phyloP scores from a whole-genome alignment of 352 stramenopile genomes.

The Globisporangium parvum region DNA sequence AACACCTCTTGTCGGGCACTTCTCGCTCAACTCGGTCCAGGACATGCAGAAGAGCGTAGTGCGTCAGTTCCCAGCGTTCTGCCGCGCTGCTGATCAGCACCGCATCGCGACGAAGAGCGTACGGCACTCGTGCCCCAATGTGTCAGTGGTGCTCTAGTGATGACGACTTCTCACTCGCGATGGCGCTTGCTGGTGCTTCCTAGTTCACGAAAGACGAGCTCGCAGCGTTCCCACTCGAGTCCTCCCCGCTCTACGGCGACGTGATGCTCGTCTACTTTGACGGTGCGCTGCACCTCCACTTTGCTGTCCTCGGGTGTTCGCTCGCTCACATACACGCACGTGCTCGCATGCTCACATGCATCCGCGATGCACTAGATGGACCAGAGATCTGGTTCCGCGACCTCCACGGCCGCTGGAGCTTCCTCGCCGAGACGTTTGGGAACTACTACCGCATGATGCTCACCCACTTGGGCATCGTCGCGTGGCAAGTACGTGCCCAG shows the following conservation, averaged over 20 bases:
- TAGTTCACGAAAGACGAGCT: conserved; percentile 22
- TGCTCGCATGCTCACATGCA: not conserved
- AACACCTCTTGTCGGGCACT: conserved; percentile 53
- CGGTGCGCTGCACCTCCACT: conserved; percentile 2
- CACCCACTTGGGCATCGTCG: conserved; percentile 63
- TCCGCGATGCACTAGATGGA: conserved; percentile 17
- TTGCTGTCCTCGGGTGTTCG: not conserved
- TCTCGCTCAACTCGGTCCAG: conserved; percentile 54
- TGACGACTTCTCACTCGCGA: not conserved
- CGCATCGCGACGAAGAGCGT: conserved; percentile 23
- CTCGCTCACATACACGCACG: not conserved
- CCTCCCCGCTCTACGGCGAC: conserved; percentile 48
- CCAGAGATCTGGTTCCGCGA: conserved; percentile 67
- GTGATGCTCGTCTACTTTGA: conserved; percentile 46
- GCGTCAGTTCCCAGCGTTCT: conserved; percentile 28
- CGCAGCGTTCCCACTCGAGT: conserved; percentile 43
- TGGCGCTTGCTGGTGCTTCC: not conserved
- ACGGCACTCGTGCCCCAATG: not conserved
- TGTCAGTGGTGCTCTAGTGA: not conserved
- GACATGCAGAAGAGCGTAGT: conserved; percentile 39
- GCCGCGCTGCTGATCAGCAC: conserved; percentile 32
- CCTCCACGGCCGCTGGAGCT: conserved; percentile 53
- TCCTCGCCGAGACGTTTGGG: conserved; percentile 57
- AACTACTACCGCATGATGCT: conserved; percentile 85
- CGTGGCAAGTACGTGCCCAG: conserved; percentile 45